Evolutionary conservation across 352 stramenopile species (phyloP).

Genomic region (Globisporangium sylvaticum): DNA sequence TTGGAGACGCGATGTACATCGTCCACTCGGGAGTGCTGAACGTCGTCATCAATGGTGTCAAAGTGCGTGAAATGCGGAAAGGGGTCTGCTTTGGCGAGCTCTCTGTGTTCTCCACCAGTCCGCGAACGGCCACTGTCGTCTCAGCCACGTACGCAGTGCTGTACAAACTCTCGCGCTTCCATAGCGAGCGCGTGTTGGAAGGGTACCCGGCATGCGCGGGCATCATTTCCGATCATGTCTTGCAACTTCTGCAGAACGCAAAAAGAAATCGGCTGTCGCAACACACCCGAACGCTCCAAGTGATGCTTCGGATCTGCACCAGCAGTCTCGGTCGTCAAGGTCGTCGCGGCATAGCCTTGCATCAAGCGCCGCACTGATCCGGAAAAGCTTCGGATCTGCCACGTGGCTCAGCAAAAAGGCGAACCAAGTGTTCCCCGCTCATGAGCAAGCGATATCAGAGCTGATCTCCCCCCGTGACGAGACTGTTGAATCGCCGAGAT

Average conservation of each 20-base stretch:
- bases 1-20: slow-evolving; percentile 71
- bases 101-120: slow-evolving; percentile 53
- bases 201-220: slow-evolving; percentile 41
- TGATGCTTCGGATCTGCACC: not conserved
- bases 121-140: slow-evolving; percentile 47
- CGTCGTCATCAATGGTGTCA: slow-evolving; percentile 48
- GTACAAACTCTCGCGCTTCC: slow-evolving; percentile 59
- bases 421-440: slow-evolving; percentile 3
- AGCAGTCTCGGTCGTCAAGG: not conserved
- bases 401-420: slow-evolving; percentile 2
- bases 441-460: not conserved
- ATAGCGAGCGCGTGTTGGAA: slow-evolving; percentile 47
- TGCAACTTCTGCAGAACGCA: slow-evolving; percentile 12
- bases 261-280: slow-evolving; percentile 8
- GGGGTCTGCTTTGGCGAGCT: slow-evolving; percentile 63
- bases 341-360: not conserved
- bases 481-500: not conserved
- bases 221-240: slow-evolving; percentile 25
- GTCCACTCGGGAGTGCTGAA: slow-evolving; percentile 67
- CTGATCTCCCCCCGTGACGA: not conserved
- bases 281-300: not conserved
- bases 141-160: slow-evolving; percentile 58
- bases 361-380: not conserved
- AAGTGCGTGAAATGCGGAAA: slow-evolving; percentile 68
- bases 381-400: not conserved